These are phyloP conservation scores for Zopfia rhizophila DNA, from an alignment of 2,329 filamentous ascomycete species.

Conservation along the genomic window DNA sequence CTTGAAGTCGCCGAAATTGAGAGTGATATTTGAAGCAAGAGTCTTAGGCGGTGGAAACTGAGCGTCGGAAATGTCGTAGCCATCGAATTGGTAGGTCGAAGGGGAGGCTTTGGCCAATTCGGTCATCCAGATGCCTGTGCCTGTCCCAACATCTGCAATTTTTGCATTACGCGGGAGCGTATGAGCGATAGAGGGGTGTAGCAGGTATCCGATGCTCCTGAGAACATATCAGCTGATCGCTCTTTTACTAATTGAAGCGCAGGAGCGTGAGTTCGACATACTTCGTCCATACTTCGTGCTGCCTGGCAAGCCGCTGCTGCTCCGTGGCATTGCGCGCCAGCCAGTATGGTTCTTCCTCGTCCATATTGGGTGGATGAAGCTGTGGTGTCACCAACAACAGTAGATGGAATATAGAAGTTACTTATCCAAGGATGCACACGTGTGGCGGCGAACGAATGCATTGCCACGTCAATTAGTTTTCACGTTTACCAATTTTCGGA, in stretches of 20 bases:
- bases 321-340: constrained; percentile 37
- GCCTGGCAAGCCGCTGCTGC: constrained; percentile 38
- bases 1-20: constrained; percentile 38
- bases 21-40: constrained; percentile 34
- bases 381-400: constrained; percentile 7
- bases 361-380: constrained; percentile 3
- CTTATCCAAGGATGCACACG: neutral
- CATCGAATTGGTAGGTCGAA: constrained; percentile 33
- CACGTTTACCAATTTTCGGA: too few species aligned
- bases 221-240: neutral
- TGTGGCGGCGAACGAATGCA: constrained; percentile 1
- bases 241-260: neutral
- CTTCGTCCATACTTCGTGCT: constrained; percentile 41
- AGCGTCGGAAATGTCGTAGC: constrained; percentile 41
- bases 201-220: constrained; percentile 38
- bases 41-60: constrained; percentile 29
- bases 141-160: constrained; percentile 44
- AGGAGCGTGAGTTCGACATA: constrained; percentile 6
- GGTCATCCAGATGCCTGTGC: constrained; percentile 43
- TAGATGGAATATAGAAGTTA: neutral
- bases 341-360: constrained; percentile 39
- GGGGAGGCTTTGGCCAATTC: constrained; percentile 33
- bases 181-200: constrained; percentile 32
- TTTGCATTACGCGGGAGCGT: constrained; percentile 31
- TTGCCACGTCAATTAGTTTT: constrained; percentile 15